Conservation (phyloP, 805 yeast species). For the Sungouiella blattae region DNA sequence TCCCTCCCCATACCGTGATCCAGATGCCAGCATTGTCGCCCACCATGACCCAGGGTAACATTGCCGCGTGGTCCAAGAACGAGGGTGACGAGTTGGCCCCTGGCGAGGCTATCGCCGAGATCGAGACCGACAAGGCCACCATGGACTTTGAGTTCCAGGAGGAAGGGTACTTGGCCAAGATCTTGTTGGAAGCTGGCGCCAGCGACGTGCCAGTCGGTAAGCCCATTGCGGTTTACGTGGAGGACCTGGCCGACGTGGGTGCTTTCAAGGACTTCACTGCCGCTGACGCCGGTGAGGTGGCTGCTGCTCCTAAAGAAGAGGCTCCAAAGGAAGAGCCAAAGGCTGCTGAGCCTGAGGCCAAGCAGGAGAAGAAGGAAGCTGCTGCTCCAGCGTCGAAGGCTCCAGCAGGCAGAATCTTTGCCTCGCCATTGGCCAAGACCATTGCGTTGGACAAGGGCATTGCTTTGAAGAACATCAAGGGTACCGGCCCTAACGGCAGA, state of each 20-base stretch:
- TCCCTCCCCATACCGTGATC: slow-evolving; percentile 83
- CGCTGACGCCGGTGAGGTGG: slow-evolving; percentile 68
- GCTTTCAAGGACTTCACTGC: slow-evolving; percentile 86
- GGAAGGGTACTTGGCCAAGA: slow-evolving; percentile 89
- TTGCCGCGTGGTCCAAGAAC: slow-evolving; percentile 84
- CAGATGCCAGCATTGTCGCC: slow-evolving; percentile 99
- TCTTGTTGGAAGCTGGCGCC: slow-evolving; percentile 76
- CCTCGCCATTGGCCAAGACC: slow-evolving; percentile 93
- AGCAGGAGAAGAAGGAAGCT: slow-evolving; percentile 18
- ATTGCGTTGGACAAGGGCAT: slow-evolving; percentile 91
- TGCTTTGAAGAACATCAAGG: slow-evolving; percentile 77
- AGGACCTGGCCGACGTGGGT: slow-evolving; percentile 74
- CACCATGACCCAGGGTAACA: slow-evolving; percentile 95
- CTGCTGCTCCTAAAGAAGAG: slow-evolving; percentile 42
- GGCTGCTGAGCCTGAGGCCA: slow-evolving; percentile 23
- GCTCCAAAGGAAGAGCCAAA: slow-evolving; percentile 24
- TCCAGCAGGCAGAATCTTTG: slow-evolving; percentile 69
- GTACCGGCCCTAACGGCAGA: slow-evolving; percentile 95
- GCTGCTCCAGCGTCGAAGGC: slow-evolving; percentile 34
- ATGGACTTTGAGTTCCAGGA: slow-evolving; percentile 99
- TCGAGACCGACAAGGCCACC: slow-evolving; percentile 96
- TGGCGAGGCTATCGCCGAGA: slow-evolving; percentile 94
- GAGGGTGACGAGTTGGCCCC: slow-evolving; percentile 86
- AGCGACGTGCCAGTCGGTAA: slow-evolving; percentile 90
- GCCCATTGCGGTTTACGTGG: slow-evolving; percentile 96